phyloP scores from a whole-genome alignment of 768 basidiomycete species.

The Amanita rubescens region DNA sequence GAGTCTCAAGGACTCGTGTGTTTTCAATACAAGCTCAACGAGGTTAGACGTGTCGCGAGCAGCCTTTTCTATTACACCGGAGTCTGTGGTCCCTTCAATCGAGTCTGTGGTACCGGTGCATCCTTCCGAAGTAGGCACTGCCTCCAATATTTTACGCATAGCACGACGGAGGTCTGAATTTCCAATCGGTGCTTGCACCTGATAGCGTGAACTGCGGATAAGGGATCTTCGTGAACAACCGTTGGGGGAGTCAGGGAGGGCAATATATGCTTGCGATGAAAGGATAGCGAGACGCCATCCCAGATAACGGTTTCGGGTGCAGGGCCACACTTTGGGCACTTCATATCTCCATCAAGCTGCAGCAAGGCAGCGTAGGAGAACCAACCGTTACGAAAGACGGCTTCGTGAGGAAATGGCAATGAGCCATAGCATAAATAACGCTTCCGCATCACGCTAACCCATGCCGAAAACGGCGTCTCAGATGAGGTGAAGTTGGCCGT shows the following conservation, averaged over 20 bases:
- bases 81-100: too few relatives aligned
- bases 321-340: slow-evolving; percentile 20
- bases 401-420: slow-evolving; percentile 17
- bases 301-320: slow-evolving; percentile 23
- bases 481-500: slow-evolving; percentile 24
- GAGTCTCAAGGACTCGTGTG: too few relatives aligned
- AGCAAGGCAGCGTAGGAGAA: slow-evolving; percentile 23
- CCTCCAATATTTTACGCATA: not conserved
- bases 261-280: slow-evolving; percentile 19
- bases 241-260: slow-evolving; percentile 15
- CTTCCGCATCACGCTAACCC: slow-evolving; percentile 15
- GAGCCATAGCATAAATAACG: slow-evolving; percentile 14
- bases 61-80: too few relatives aligned
- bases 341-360: slow-evolving; percentile 17
- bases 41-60: too few relatives aligned
- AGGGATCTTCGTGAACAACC: not conserved
- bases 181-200: not conserved
- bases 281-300: slow-evolving; percentile 26
- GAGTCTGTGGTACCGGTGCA: too few relatives aligned
- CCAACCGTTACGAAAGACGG: slow-evolving; percentile 25
- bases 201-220: not conserved
- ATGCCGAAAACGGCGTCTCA: slow-evolving; percentile 28
- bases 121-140: too few relatives aligned
- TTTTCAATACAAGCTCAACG: too few relatives aligned
- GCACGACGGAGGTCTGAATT: not conserved